phyloP scores from a whole-genome alignment of 345 rosid genomes.

The Rhodomyrtus tomentosa region DNA sequence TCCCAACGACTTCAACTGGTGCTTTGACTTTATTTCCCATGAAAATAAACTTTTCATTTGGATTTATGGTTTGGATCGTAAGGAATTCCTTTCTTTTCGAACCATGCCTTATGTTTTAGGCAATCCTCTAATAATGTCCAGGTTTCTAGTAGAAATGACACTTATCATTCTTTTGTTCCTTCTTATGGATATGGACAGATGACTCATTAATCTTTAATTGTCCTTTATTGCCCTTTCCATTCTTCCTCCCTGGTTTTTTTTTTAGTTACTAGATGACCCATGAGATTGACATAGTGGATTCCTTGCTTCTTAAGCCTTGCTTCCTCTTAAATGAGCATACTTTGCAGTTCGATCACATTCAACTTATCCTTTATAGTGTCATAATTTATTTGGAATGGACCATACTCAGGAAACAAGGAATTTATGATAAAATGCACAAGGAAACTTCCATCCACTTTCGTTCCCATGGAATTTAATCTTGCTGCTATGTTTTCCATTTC shows the following conservation, averaged over 20 bases:
- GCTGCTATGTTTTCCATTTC: background rate
- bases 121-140: too few species aligned
- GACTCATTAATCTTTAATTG: too few species aligned
- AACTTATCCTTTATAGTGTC: constrained; percentile 14
- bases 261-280: background rate
- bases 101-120: too few species aligned
- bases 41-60: background rate
- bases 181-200: too few species aligned
- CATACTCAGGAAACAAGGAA: constrained; percentile 3
- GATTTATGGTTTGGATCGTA: constrained; percentile 5
- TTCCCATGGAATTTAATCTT: too few species aligned
- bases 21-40: constrained; percentile 2
- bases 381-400: constrained; percentile 8
- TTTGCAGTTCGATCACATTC: constrained; percentile 6
- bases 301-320: background rate
- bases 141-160: too few species aligned
- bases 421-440: background rate
- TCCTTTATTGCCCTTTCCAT: background rate
- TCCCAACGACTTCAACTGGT: background rate
- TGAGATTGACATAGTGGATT: background rate
- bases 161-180: too few species aligned
- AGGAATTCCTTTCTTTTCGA: constrained; percentile 5
- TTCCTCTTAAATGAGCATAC: constrained; percentile 3
- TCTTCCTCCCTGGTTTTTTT: background rate
- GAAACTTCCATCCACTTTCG: constrained; percentile 2